These are phyloP conservation scores for Toxoplasma gondii DNA, from an alignment of 169 alveolate genomes.

Conservation along the genomic window DNA sequence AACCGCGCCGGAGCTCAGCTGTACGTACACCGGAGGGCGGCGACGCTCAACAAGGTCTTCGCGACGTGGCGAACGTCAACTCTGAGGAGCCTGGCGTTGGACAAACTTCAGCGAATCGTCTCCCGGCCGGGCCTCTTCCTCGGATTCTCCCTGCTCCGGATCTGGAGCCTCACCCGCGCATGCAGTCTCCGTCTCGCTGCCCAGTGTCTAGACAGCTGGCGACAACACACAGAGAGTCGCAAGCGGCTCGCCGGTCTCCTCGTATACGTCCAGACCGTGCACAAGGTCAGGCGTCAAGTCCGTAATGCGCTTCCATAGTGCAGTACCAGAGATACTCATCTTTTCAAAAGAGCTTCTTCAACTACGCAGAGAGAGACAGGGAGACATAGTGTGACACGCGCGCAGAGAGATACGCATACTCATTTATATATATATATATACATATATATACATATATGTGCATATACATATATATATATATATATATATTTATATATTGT, in stretches of 20 bases:
- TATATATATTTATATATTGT: too few relatives aligned
- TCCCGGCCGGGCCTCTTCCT: not conserved
- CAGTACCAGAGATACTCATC: too few relatives aligned
- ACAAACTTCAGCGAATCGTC: not conserved
- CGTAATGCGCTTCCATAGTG: not conserved
- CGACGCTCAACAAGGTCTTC: not conserved
- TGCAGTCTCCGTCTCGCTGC: not conserved
- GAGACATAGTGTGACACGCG: too few relatives aligned
- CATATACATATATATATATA: too few relatives aligned
- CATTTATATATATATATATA: too few relatives aligned
- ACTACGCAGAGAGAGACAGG: too few relatives aligned
- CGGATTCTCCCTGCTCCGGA: not conserved
- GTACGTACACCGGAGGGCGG: not conserved
- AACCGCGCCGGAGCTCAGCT: constrained; percentile 31
- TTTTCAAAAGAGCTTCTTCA: too few relatives aligned
- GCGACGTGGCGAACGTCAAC: not conserved
- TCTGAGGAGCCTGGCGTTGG: not conserved
- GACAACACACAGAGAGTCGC: not conserved
- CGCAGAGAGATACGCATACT: too few relatives aligned
- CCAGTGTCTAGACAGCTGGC: not conserved
- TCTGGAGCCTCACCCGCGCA: not conserved
- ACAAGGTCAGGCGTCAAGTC: not conserved
- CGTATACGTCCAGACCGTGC: constrained; percentile 1
- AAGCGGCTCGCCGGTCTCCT: not conserved
- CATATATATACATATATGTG: too few relatives aligned